Conservation (phyloP, 768 basidiomycete genomes). For the Mycena olivaceomarginata region DNA sequence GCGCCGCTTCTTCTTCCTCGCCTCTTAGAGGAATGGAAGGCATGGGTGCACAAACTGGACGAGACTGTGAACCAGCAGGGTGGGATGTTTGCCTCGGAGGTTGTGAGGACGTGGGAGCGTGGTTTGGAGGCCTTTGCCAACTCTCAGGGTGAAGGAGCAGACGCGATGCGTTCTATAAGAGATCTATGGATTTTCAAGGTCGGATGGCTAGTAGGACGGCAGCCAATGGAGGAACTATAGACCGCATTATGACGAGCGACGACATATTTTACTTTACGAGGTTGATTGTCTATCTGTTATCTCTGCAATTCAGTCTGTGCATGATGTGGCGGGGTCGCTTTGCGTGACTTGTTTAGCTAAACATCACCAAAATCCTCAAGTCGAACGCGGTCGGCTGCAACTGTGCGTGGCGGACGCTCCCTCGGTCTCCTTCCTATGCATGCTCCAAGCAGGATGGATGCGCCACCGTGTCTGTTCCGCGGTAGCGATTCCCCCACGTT, state of each 20-base stretch:
- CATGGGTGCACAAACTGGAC: slow-evolving; percentile 85
- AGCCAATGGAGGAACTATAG: slow-evolving; percentile 44
- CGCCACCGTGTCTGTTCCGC: slow-evolving; percentile 56
- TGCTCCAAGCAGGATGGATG: slow-evolving; percentile 64
- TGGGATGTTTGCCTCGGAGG: slow-evolving; percentile 88
- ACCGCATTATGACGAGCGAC: neutral
- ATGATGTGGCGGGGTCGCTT: neutral
- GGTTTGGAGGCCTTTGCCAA: slow-evolving; percentile 81
- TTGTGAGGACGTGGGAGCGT: slow-evolving; percentile 81
- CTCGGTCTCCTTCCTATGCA: slow-evolving; percentile 62
- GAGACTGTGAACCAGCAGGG: slow-evolving; percentile 81
- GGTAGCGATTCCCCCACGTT: slow-evolving; percentile 46
- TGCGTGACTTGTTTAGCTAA: neutral
- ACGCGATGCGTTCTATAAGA: slow-evolving; percentile 61
- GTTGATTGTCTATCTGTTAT: slow-evolving; percentile 14
- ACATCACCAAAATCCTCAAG: slow-evolving; percentile 38
- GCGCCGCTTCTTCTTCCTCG: slow-evolving; percentile 77
- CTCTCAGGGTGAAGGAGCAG: slow-evolving; percentile 62
- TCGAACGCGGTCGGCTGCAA: slow-evolving; percentile 2
- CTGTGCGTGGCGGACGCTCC: slow-evolving; percentile 33
- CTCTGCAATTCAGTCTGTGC: slow-evolving; percentile 23
- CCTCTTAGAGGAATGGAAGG: slow-evolving; percentile 84
- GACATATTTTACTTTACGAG: slow-evolving; percentile 16
- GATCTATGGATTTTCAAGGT: slow-evolving; percentile 85
- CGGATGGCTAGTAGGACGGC: slow-evolving; percentile 84